Conservation (phyloP, 352 stramenopile genomes). For the Pythium insidiosum region DNA sequence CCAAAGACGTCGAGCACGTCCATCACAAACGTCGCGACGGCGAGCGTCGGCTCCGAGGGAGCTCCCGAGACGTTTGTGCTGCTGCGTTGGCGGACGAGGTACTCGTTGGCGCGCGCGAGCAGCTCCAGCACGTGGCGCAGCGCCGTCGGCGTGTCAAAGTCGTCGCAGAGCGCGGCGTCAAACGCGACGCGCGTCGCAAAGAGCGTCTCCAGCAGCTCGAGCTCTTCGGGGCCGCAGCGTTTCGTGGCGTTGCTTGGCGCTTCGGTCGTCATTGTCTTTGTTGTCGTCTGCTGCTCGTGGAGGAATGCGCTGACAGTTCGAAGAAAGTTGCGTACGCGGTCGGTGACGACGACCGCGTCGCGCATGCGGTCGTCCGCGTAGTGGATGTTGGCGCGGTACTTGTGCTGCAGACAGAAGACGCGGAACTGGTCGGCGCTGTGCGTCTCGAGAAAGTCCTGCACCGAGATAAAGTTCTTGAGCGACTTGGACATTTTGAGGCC, state of each 20-base stretch:
- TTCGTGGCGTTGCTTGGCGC: too few species aligned
- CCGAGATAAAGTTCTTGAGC: constrained; percentile 98
- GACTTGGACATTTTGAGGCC: constrained; percentile 98
- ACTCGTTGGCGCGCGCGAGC: constrained; percentile 48
- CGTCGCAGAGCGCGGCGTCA: constrained; percentile 57
- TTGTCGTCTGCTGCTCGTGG: constrained; percentile 9
- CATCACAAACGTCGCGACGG: constrained; percentile 53
- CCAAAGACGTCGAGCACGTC: constrained; percentile 66
- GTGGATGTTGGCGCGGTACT: constrained; percentile 75
- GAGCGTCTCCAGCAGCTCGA: constrained; percentile 44
- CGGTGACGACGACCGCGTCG: constrained; percentile 40
- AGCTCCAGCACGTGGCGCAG: constrained; percentile 65
- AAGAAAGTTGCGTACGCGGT: constrained; percentile 64
- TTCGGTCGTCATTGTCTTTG: too few species aligned
- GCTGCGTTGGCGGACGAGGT: constrained; percentile 31
- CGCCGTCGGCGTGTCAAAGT: constrained; percentile 86
- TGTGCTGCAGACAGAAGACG: constrained; percentile 86
- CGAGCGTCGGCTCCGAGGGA: constrained; percentile 48
- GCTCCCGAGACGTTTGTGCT: too few species aligned
- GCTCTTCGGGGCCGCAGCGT: constrained; percentile 43
- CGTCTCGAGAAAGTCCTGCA: constrained; percentile 76
- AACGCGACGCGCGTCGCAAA: constrained; percentile 44
- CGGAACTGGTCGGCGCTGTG: constrained; percentile 70
- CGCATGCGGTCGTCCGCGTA: constrained; percentile 74
- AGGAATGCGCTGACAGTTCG: constrained; percentile 37